A percentile compares a stretch with the other conserved stretches of the same genome.
Conservation (phyloP, 2,329 filamentous ascomycete species). For the Colletotrichum aenigma region DNA sequence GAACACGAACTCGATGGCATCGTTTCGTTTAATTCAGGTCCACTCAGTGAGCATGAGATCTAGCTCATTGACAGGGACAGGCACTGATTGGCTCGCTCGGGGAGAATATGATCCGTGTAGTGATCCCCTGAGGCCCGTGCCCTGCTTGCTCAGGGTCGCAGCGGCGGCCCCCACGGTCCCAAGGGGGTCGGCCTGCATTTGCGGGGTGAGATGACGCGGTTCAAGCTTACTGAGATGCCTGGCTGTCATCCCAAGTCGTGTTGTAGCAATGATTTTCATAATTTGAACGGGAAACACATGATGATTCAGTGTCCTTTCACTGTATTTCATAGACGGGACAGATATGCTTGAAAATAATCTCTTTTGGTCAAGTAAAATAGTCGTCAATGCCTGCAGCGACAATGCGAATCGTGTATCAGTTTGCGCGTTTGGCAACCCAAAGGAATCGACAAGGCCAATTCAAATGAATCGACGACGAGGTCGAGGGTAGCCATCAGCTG, state of each 20-base stretch:
- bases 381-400: not conserved
- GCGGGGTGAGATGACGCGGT: conserved; percentile 10
- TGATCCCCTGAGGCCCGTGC: not conserved
- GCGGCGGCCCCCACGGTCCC: not conserved
- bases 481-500: conserved; percentile 2
- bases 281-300: not conserved
- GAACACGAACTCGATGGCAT: conserved; percentile 15
- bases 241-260: not conserved
- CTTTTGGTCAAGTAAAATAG: not conserved
- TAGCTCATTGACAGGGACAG: not conserved
- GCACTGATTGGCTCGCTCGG: conserved; percentile 11
- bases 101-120: conserved; percentile 11
- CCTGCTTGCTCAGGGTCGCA: not conserved
- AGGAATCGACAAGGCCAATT: not conserved
- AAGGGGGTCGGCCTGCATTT: not conserved
- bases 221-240: not conserved
- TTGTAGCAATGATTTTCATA: not conserved
- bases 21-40: conserved; percentile 18
- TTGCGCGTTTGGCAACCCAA: conserved; percentile 12
- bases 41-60: conserved; percentile 12
- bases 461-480: not conserved
- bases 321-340: no score
- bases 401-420: conserved; percentile 20
- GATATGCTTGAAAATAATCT: not conserved
- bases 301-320: not conserved